Base-by-base conservation (phyloP, 179 eudicot species). In the Heliamphora ciliata region DNA sequence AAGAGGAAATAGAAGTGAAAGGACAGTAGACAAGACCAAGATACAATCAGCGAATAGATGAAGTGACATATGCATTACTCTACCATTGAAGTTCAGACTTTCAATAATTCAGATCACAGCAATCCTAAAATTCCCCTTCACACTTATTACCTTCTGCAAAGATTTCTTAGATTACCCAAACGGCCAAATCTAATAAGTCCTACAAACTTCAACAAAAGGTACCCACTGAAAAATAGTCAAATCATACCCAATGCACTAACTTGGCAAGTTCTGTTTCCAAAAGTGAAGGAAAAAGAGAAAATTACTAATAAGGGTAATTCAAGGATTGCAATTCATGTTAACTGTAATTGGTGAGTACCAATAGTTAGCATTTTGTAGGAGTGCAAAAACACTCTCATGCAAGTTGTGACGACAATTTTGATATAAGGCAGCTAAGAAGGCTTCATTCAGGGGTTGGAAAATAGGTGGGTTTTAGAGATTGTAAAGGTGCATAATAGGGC, bases 1-100 rank as follows among this genome's bases (percentile, higher is more conserved):
- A n/a, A 73, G 54, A 77, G 58, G 68, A 15, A 69, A 52, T 46
- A 74, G 69, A 67, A 17, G 74, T 17, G 15, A 6, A 77, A 67
- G 59, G 46, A 15, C 76, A 77, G 1, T 4, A 68, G 67, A 18
- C 60, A 44, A 48, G 13, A 24, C 31, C 74, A 66, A 79, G 50
- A 65, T 59, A 63, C 50, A 2, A 11, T 48, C 56, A 79, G 73
- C 8, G 50, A 21, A 50, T 9, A 65, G 11, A 21, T 18, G 47
- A 14, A 50, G 58, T 13, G 18, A 14, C 3, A 76, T 31, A 40
- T 55, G 44, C 58, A 21, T 48, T 48, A 48, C 44, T 61, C 2
- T 24, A 65, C n/a, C 48, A 18, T 64, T 79, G 21, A 48, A 65
- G 1, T 47, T 18, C 21, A 18, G 2, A 48, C 31, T 9, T 48